Evolutionary conservation across 2,329 filamentous ascomycete species (phyloP), one percentile per base, ranked within the genome.

Genomic region (Claviceps purpurea): DNA sequence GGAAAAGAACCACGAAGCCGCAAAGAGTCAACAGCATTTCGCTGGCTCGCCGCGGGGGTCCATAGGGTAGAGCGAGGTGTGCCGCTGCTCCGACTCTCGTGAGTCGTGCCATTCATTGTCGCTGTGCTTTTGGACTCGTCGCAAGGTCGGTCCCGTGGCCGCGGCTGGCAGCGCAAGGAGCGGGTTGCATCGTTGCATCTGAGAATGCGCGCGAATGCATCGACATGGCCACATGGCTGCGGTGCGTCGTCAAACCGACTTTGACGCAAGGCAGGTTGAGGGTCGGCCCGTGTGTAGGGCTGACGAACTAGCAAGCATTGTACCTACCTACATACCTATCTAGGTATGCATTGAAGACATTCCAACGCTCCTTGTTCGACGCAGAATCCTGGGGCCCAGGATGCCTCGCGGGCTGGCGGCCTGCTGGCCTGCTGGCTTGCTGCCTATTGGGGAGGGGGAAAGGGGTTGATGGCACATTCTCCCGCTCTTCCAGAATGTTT

Each of bases 221-320:
- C 38, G 43, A 45, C 43, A 30, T 47, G 51, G 40, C 24, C 34
- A 45, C 52, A 49, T 46, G 50, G 30, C 49, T 47, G 30, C 16
- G 50, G 39, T 50, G 52, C 49, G 48, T 43, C 45, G 49, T 54
- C 40, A 41, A 30, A 34, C 41, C 50, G 41, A 49, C 30, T 34
- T 34, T 34, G 30, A 34, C 52, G 47, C 37, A 41, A 51, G 41
- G 47, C 52, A 54, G n/a, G 50, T 20, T 54, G 46, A 42, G 46
- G 50, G 46, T 45, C 50, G 52, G 52, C 50, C 52, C 52, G 52
- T 50, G 47, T 49, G 46, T 54, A 54, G 52, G 52, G 52, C 52
- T 54, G 52, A 54, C 30, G 50, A 38, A 18, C 40, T 50, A 53
- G 42, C 40, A 42, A 44, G 11, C 40, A 49, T 46, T 34, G 30